Conservation (phyloP, 805 yeast genomes). For the Metschnikowia cerradonensis region DNA sequence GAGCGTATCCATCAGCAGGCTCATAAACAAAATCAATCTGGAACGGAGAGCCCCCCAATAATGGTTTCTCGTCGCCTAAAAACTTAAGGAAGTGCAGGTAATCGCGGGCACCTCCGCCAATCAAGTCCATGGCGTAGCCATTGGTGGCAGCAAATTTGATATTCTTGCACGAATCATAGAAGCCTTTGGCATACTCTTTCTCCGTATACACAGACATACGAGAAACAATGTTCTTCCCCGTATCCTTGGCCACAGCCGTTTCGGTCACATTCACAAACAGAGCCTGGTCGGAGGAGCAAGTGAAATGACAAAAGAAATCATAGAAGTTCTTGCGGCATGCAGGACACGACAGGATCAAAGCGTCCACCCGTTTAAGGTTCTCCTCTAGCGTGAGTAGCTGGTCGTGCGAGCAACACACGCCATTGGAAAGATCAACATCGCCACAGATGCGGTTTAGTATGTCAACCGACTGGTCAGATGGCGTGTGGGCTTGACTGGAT, state of each 20-base stretch:
- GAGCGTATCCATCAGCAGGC: constrained; percentile 14
- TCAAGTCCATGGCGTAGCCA: constrained; percentile 93
- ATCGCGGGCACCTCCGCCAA: constrained; percentile 94
- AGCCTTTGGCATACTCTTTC: constrained; percentile 52
- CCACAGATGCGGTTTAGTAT: constrained; percentile 68
- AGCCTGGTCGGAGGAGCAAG: constrained; percentile 85
- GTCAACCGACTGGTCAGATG: constrained; percentile 42
- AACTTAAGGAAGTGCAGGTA: constrained; percentile 75
- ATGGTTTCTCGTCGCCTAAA: constrained; percentile 90
- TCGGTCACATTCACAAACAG: constrained; percentile 64
- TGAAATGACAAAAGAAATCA: constrained; percentile 79
- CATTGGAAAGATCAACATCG: constrained; percentile 48
- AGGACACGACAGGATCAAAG: constrained; percentile 58
- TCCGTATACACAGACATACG: constrained; percentile 65
- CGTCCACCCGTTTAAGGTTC: constrained; percentile 35
- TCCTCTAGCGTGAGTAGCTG: constrained; percentile 55
- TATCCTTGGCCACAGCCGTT: constrained; percentile 44
- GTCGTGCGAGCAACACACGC: constrained; percentile 65
- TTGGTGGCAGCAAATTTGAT: constrained; percentile 92
- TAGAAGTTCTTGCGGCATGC: constrained; percentile 87
- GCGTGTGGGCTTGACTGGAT: constrained; percentile 44
- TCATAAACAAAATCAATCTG: constrained; percentile 75
- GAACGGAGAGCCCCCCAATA: constrained; percentile 93
- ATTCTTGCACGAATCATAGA: constrained; percentile 82
- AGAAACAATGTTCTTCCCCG: constrained; percentile 58